Conservation (phyloP, 352 stramenopile species). For the Pythium scleroteichum region DNA sequence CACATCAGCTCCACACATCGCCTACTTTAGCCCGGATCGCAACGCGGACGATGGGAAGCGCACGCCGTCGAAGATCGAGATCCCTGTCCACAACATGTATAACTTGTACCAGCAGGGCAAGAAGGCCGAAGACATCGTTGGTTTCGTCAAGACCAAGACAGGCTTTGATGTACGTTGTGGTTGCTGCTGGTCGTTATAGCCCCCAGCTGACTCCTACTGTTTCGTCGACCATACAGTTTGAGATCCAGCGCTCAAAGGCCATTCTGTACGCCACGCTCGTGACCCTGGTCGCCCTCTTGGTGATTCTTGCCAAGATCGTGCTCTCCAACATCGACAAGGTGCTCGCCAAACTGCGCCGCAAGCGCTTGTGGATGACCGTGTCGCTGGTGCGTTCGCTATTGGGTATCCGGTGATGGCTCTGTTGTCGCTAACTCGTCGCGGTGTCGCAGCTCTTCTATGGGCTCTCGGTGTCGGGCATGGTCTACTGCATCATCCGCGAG, state of each 20-base stretch:
- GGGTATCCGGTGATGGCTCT: neutral
- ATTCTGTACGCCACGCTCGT: slow-evolving; percentile 54
- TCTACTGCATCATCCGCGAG: slow-evolving; percentile 90
- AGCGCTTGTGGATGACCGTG: slow-evolving; percentile 87
- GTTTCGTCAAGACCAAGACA: slow-evolving; percentile 81
- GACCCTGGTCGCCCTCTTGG: slow-evolving; percentile 33
- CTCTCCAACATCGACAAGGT: slow-evolving; percentile 71
- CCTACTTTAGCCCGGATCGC: slow-evolving; percentile 71
- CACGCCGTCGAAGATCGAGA: slow-evolving; percentile 51
- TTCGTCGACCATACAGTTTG: slow-evolving; percentile 32
- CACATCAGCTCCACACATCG: slow-evolving; percentile 75
- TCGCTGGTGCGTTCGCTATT: slow-evolving; percentile 48
- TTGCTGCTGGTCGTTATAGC: neutral
- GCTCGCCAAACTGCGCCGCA: slow-evolving; percentile 69
- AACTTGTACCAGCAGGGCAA: slow-evolving; percentile 82
- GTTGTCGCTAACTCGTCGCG: neutral
- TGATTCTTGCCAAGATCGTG: slow-evolving; percentile 57
- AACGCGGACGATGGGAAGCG: slow-evolving; percentile 49
- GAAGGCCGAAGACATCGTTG: slow-evolving; percentile 60
- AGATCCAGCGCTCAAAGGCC: slow-evolving; percentile 70
- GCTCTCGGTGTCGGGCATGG: slow-evolving; percentile 86
- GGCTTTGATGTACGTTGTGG: slow-evolving; percentile 65
- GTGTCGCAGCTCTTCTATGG: slow-evolving; percentile 76
- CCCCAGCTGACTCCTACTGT: neutral
- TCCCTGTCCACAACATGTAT: slow-evolving; percentile 62